Conservation (phyloP, 192 early-diverging fungal species). For the Fimicolochytrium jonesii region DNA sequence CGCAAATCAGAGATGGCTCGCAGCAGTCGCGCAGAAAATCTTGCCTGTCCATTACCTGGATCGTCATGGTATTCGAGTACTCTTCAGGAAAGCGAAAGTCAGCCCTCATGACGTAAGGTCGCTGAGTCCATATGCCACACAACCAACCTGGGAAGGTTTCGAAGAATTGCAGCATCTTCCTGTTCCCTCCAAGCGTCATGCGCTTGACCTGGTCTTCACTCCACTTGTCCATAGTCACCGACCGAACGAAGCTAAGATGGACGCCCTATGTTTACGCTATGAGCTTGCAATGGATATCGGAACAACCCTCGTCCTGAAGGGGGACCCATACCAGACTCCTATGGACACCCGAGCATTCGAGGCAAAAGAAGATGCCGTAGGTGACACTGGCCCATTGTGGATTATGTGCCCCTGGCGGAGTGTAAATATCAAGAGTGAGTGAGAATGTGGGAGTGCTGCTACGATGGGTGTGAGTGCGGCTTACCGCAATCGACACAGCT, state of each 20-base stretch:
- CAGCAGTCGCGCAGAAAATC: too few relatives aligned
- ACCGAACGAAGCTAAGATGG: constrained; percentile 88
- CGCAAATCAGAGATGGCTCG: too few relatives aligned
- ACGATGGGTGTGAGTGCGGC: too few relatives aligned
- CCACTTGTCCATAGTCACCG: constrained; percentile 98
- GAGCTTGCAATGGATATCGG: too few relatives aligned
- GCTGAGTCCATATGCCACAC: neutral
- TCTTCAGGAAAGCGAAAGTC: constrained; percentile 2
- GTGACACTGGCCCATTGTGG: constrained; percentile 83
- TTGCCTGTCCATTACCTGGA: too few relatives aligned
- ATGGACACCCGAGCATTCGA: constrained; percentile 91
- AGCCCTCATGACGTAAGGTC: neutral
- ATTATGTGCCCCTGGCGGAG: constrained; percentile 10
- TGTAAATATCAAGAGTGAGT: too few relatives aligned
- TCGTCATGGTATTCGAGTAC: constrained; percentile 15
- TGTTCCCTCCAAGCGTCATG: constrained; percentile 92
- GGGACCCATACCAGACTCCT: constrained; percentile 72
- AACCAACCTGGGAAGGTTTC: constrained; percentile 53
- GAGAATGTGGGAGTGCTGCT: neutral
- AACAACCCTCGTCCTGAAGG: too few relatives aligned
- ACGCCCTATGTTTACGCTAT: constrained; percentile 22
- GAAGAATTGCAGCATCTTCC: constrained; percentile 82
- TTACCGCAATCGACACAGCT: constrained; percentile 86
- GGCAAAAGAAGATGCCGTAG: constrained; percentile 92
- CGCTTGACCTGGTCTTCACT: constrained; percentile 89